Percentiles rank a stretch among this genome's conserved stretches.
phyloP scores from a whole-genome alignment of 768 basidiomycete genomes.

The Rhodotorula babjevae region DNA sequence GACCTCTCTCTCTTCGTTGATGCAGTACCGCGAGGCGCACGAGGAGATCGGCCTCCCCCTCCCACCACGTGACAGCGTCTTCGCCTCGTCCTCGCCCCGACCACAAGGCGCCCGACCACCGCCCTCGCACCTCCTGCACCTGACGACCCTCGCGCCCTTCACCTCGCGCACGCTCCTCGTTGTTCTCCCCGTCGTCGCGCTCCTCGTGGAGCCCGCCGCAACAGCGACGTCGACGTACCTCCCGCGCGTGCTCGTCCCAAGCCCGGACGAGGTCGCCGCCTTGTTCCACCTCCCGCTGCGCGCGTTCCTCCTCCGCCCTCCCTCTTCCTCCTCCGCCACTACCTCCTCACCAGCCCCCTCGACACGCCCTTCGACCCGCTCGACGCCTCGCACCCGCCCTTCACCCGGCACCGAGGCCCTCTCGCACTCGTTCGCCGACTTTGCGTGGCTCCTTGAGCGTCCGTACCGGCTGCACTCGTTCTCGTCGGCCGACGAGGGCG shows the following conservation, averaged over 20 bases:
- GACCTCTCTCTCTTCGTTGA: no score
- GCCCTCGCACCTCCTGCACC: slow-evolving; percentile 17
- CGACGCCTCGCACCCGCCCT: not conserved
- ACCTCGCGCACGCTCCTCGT: slow-evolving; percentile 41
- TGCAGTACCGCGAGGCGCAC: slow-evolving; percentile 38
- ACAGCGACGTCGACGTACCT: not conserved
- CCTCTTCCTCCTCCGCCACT: not conserved
- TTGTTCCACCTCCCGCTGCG: slow-evolving; percentile 34
- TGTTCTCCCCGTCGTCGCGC: slow-evolving; percentile 39
- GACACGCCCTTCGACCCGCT: not conserved
- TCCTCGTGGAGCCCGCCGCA: slow-evolving; percentile 10
- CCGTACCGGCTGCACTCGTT: slow-evolving; percentile 40
- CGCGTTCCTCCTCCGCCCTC: slow-evolving; percentile 7
- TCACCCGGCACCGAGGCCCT: slow-evolving; percentile 3
- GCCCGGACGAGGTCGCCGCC: slow-evolving; percentile 37
- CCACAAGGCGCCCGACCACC: no score
- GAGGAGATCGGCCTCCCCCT: slow-evolving; percentile 38
- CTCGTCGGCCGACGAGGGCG: not conserved
- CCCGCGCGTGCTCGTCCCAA: not conserved
- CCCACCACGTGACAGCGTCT: not conserved
- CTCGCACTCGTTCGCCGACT: slow-evolving; percentile 13
- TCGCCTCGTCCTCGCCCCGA: not conserved
- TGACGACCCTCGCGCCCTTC: slow-evolving; percentile 38
- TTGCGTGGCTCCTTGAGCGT: slow-evolving; percentile 21
- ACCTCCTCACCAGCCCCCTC: not conserved